phyloP scores from a whole-genome alignment of 73 alveolate species.

The Paramecium caudatum region DNA sequence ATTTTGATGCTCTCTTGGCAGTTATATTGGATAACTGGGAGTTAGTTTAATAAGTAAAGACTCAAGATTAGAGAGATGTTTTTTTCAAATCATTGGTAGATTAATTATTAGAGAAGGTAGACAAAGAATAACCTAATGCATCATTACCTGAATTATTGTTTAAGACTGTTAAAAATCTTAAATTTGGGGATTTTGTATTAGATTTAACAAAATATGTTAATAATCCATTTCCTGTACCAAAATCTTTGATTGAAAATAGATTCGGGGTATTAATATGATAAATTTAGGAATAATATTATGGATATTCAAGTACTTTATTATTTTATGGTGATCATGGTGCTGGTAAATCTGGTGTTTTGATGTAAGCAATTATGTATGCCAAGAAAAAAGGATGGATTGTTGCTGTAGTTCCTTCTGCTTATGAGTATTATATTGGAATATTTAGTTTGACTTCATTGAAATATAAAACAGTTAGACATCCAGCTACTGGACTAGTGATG shows the following conservation, averaged over 20 bases:
- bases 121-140: slow-evolving; percentile 36
- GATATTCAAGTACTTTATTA: slow-evolving; percentile 58
- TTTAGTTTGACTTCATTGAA: slow-evolving; percentile 70
- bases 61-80: neutral
- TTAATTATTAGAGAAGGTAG: neutral
- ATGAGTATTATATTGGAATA: neutral
- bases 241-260: slow-evolving; percentile 22
- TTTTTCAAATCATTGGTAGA: slow-evolving; percentile 49
- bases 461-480: slow-evolving; percentile 75
- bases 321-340: slow-evolving; percentile 76
- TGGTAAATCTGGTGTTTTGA: slow-evolving; percentile 79
- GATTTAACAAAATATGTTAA: slow-evolving; percentile 35
- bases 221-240: slow-evolving; percentile 46
- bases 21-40: neutral
- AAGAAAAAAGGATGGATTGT: slow-evolving; percentile 86
- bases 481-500: slow-evolving; percentile 82
- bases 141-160: slow-evolving; percentile 34
- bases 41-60: neutral
- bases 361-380: slow-evolving; percentile 86
- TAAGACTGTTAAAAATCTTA: neutral
- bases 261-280: neutral
- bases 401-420: slow-evolving; percentile 82
- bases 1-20: slow-evolving; percentile 37
- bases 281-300: slow-evolving; percentile 13
- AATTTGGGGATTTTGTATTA: neutral